phyloP scores from a whole-genome alignment of 2,329 filamentous ascomycete species.

The Trematosphaeria pertusa region DNA sequence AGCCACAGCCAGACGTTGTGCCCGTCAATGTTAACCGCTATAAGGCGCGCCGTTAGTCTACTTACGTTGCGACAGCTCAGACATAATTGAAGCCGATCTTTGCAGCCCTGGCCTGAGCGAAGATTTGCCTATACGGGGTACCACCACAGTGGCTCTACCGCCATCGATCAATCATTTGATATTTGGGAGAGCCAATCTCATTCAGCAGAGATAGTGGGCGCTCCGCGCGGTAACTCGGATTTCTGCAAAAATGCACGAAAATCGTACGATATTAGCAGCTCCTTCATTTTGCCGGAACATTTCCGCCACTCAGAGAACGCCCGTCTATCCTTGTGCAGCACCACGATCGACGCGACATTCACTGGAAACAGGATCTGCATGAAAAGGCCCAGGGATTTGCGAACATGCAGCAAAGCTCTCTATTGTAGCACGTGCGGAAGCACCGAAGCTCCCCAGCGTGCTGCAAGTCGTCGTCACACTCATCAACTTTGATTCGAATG shows the following conservation, averaged over 20 bases:
- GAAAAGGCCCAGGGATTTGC: conserved; percentile 21
- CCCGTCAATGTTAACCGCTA: no score
- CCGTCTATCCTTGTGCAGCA: conserved; percentile 21
- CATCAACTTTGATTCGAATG: conserved; percentile 26
- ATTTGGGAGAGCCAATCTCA: conserved; percentile 15
- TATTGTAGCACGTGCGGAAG: conserved; percentile 29
- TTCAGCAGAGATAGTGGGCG: conserved; percentile 23
- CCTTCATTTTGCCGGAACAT: conserved; percentile 34
- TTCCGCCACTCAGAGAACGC: conserved; percentile 38
- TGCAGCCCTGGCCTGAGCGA: background rate
- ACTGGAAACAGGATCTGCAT: conserved; percentile 32
- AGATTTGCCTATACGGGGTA: conserved; percentile 5
- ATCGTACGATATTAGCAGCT: conserved; percentile 39
- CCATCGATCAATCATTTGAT: conserved; percentile 18
- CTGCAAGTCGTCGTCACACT: conserved; percentile 27
- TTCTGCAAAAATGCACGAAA: conserved; percentile 16
- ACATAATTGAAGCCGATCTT: no score
- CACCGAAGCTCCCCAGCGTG: conserved; percentile 1
- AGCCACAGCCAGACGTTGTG: no score
- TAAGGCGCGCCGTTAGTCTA: no score
- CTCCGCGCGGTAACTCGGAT: conserved; percentile 33
- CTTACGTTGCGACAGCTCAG: no score
- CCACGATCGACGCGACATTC: conserved; percentile 35
- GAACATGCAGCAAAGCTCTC: conserved; percentile 24
- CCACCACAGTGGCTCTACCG: conserved; percentile 15